phyloP scores from a whole-genome alignment of 352 stramenopile genomes.

The Phytophthora chlamydospora region DNA sequence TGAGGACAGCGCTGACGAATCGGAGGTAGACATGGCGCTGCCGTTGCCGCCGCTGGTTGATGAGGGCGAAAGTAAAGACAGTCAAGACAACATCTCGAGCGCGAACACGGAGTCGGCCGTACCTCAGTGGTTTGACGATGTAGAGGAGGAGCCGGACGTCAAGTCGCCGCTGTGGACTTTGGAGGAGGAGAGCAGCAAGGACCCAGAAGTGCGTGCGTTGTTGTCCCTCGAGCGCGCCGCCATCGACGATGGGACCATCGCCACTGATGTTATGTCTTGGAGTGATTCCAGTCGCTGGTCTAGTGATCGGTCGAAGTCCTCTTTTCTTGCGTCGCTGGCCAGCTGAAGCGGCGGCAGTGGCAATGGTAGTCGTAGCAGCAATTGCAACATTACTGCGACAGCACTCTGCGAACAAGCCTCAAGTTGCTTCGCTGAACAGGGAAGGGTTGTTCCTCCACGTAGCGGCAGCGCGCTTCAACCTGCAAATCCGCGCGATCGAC shows the following conservation, averaged over 20 bases:
- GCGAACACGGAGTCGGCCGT: neutral
- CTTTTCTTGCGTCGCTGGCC: constrained; percentile 6
- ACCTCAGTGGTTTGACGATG: constrained; percentile 27
- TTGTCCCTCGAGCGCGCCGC: neutral
- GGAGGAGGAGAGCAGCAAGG: neutral
- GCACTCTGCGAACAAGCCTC: neutral
- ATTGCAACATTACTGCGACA: neutral
- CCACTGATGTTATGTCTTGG: constrained; percentile 9
- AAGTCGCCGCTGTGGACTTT: neutral
- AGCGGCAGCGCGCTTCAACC: constrained; percentile 4
- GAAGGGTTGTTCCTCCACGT: neutral
- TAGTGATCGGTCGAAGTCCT: neutral
- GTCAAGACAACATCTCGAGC: neutral
- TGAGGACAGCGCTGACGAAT: neutral
- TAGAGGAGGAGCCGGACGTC: constrained; percentile 13
- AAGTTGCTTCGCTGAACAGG: too few relatives aligned
- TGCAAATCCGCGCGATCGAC: constrained; percentile 6
- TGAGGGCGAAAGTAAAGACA: neutral
- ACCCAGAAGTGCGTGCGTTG: neutral
- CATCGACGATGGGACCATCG: constrained; percentile 7
- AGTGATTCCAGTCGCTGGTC: constrained; percentile 12
- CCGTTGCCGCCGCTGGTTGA: neutral
- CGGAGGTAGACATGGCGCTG: neutral
- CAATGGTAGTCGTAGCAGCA: too few relatives aligned
- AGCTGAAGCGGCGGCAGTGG: constrained; percentile 8